A percentile compares a stretch with the other conserved stretches of the same genome.
Evolutionary conservation across 1,284 basidiomycete species (phyloP).

Genomic region (Leccinum griseonigrum): DNA sequence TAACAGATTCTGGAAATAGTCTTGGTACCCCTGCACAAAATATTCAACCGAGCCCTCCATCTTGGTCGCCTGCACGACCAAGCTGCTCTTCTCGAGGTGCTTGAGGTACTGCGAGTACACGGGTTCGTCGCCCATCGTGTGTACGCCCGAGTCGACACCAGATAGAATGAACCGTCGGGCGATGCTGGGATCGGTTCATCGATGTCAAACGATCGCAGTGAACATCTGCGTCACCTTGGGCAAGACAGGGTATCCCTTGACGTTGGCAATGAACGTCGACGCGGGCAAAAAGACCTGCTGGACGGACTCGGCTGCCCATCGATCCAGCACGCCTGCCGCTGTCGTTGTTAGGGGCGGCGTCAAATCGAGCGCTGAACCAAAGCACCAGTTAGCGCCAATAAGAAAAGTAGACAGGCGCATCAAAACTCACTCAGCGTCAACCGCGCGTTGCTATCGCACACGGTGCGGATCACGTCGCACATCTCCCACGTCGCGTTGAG

Average conservation of each 20-base stretch:
- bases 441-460: conserved; percentile 86
- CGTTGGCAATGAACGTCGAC: conserved; percentile 91
- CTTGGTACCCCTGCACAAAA: conserved; percentile 91
- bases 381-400: conserved; percentile 7
- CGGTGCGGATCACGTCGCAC: conserved; percentile 91
- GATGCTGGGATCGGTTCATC: conserved; percentile 51
- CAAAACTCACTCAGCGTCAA: conserved; percentile 79
- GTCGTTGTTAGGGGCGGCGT: conserved; percentile 79
- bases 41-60: conserved; percentile 77
- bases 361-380: conserved; percentile 78
- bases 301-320: conserved; percentile 94
- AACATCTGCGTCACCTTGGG: conserved; percentile 90
- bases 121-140: conserved; percentile 77
- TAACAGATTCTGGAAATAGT: conserved; percentile 93
- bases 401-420: conserved; percentile 28
- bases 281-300: conserved; percentile 87
- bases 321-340: conserved; percentile 58
- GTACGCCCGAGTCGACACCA: conserved; percentile 59
- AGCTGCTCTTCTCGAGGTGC: conserved; percentile 78
- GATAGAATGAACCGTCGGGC: conserved; percentile 82
- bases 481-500: conserved; percentile 93
- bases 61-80: conserved; percentile 54
- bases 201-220: conserved; percentile 25
- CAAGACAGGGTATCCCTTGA: conserved; percentile 95
- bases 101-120: conserved; percentile 92